phyloP scores from a whole-genome alignment of 2,329 filamentous ascomycete genomes.

The Fusarium clavum region DNA sequence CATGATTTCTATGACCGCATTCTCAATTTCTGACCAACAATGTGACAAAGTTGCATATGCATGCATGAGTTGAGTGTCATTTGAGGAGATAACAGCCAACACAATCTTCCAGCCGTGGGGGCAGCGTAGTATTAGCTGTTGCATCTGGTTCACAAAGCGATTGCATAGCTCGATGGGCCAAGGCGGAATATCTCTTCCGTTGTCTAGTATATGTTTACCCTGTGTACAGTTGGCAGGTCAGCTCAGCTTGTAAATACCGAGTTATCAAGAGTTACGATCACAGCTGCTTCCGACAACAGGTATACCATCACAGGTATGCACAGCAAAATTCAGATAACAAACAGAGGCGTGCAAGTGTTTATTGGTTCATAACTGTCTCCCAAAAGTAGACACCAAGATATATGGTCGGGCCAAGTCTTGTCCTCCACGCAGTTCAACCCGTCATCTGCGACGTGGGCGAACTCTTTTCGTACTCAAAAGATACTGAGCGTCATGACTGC shows the following conservation, averaged over 20 bases:
- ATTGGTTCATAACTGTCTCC: conserved; percentile 28
- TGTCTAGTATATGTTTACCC: neutral
- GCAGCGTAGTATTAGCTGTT: neutral
- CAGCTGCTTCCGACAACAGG: neutral
- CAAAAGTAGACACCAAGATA: conserved; percentile 21
- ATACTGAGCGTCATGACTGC: conserved; percentile 25
- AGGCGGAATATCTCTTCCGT: neutral
- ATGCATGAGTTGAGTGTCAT: neutral
- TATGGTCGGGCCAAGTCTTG: conserved; percentile 18
- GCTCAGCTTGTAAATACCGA: neutral
- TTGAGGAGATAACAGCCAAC: neutral
- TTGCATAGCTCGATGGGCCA: neutral
- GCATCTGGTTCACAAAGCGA: neutral
- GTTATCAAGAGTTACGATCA: neutral
- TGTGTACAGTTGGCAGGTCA: neutral
- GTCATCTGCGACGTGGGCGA: conserved; percentile 10
- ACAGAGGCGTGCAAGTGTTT: conserved; percentile 19
- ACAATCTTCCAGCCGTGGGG: neutral
- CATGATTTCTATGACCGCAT: conserved; percentile 11
- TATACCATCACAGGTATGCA: neutral
- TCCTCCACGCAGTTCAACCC: conserved; percentile 17
- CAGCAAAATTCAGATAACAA: neutral
- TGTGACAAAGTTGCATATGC: conserved; percentile 1
- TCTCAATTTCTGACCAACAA: conserved; percentile 1
- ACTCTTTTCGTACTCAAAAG: conserved; percentile 7